Evolutionary conservation across 2,329 filamentous ascomycete genomes (phyloP).

Genomic region (Neonectria coccinea): DNA sequence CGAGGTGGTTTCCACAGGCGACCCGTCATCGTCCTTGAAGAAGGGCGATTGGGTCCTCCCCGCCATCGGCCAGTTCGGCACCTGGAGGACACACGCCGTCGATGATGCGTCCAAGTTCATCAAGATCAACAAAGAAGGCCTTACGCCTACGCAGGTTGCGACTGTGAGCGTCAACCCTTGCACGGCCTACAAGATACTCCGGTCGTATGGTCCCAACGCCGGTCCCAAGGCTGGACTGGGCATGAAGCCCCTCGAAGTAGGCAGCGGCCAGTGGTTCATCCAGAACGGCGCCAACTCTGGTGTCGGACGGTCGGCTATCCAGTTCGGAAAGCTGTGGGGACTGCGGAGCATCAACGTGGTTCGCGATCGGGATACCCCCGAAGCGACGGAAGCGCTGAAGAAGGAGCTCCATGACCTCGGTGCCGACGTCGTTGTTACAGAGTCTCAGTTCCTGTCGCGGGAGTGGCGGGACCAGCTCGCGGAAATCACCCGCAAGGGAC

Average conservation of each 20-base stretch:
- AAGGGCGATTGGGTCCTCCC: slow-evolving; percentile 97
- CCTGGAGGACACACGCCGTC: slow-evolving; percentile 92
- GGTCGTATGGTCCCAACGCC: slow-evolving; percentile 73
- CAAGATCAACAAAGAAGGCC: slow-evolving; percentile 75
- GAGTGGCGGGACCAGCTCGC: slow-evolving; percentile 72
- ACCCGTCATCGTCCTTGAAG: slow-evolving; percentile 63
- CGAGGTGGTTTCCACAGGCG: slow-evolving; percentile 81
- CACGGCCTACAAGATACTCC: slow-evolving; percentile 93
- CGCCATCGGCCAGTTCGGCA: slow-evolving; percentile 84
- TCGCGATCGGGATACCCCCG: slow-evolving; percentile 73
- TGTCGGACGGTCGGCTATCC: slow-evolving; percentile 91
- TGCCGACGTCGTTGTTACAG: slow-evolving; percentile 68
- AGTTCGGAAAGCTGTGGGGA: slow-evolving; percentile 87
- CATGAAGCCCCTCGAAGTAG: slow-evolving; percentile 58
- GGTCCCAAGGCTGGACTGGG: slow-evolving; percentile 59
- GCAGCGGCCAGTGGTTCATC: slow-evolving; percentile 86
- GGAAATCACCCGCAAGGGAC: slow-evolving; percentile 76
- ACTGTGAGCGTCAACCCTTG: slow-evolving; percentile 94
- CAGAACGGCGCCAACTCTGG: slow-evolving; percentile 97
- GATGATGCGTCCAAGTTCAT: slow-evolving; percentile 69
- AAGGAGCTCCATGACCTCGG: slow-evolving; percentile 66
- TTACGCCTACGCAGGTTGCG: slow-evolving; percentile 82
- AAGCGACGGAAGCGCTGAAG: slow-evolving; percentile 71
- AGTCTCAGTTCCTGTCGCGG: slow-evolving; percentile 64
- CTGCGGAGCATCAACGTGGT: slow-evolving; percentile 92